Conservation (phyloP, 768 basidiomycete genomes). For the Russula abietina region DNA sequence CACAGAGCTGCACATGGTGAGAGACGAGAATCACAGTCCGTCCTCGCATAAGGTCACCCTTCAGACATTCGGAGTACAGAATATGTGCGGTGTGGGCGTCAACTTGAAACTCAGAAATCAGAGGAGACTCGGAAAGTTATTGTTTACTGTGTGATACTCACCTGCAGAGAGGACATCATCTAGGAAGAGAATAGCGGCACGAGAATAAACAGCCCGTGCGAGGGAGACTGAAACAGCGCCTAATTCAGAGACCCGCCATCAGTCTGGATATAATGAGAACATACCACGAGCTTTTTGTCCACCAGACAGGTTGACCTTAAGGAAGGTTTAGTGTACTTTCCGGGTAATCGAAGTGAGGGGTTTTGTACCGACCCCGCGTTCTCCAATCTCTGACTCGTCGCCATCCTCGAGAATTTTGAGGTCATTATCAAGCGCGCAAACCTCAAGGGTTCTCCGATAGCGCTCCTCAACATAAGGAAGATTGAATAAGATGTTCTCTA, state of each 20-base stretch:
- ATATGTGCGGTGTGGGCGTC: conserved; percentile 84
- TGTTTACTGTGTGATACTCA: conserved; percentile 21
- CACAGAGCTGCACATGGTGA: conserved; percentile 88
- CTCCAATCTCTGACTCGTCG: conserved; percentile 82
- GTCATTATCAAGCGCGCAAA: conserved; percentile 66
- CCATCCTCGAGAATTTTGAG: conserved; percentile 82
- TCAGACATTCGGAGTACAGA: conserved; percentile 72
- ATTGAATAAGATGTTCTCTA: conserved; percentile 74
- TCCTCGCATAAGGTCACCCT: conserved; percentile 69
- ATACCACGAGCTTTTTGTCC: conserved; percentile 52
- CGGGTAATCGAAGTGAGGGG: not conserved
- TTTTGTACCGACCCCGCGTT: conserved; percentile 55
- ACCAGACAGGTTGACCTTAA: conserved; percentile 43
- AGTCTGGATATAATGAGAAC: conserved; percentile 2
- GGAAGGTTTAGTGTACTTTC: not conserved
- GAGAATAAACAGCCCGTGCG: conserved; percentile 84
- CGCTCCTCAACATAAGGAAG: conserved; percentile 67
- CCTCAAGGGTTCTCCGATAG: conserved; percentile 73
- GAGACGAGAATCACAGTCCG: conserved; percentile 88
- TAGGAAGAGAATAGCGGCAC: conserved; percentile 72
- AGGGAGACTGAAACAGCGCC: conserved; percentile 45
- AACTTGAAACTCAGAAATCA: conserved; percentile 38
- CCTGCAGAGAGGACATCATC: conserved; percentile 70
- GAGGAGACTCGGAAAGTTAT: not conserved
- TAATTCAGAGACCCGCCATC: not conserved